phyloP scores from a whole-genome alignment of 352 stramenopile genomes.

The Pythium guiyangense region DNA sequence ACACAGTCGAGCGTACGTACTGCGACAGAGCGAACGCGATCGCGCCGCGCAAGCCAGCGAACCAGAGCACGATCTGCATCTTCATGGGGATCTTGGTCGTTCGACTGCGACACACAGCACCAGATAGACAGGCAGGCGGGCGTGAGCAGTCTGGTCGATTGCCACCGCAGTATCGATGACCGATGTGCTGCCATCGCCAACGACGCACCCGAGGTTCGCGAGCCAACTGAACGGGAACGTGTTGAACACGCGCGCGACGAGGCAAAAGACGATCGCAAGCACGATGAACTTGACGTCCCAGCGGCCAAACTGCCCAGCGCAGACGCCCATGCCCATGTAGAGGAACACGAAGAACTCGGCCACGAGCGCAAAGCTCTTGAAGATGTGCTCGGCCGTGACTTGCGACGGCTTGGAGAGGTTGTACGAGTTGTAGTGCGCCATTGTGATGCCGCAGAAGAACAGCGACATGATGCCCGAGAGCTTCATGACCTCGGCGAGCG shows the following conservation, averaged over 20 bases:
- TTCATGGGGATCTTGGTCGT: slow-evolving; percentile 67
- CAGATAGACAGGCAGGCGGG: slow-evolving; percentile 1
- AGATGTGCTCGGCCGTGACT: slow-evolving; percentile 66
- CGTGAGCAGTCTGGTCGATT: neutral
- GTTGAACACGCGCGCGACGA: slow-evolving; percentile 90
- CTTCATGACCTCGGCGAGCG: slow-evolving; percentile 62
- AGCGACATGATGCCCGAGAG: slow-evolving; percentile 91
- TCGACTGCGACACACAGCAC: slow-evolving; percentile 19
- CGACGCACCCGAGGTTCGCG: slow-evolving; percentile 43
- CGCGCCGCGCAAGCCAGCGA: slow-evolving; percentile 87
- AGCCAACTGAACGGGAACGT: slow-evolving; percentile 90
- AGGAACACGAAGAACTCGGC: slow-evolving; percentile 78
- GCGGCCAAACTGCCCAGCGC: slow-evolving; percentile 55
- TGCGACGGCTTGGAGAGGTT: slow-evolving; percentile 67
- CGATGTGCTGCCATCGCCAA: neutral
- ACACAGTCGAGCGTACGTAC: slow-evolving; percentile 21
- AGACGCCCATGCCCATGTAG: slow-evolving; percentile 77
- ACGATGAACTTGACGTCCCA: slow-evolving; percentile 87
- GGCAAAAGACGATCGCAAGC: slow-evolving; percentile 81
- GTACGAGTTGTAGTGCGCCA: slow-evolving; percentile 81
- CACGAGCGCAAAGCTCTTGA: slow-evolving; percentile 69
- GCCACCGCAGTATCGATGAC: too few relatives aligned
- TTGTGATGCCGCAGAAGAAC: slow-evolving; percentile 88
- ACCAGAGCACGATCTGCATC: slow-evolving; percentile 93
- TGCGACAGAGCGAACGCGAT: slow-evolving; percentile 85